phyloP scores from a whole-genome alignment of 345 rosid species.

The Adansonia digitata region DNA sequence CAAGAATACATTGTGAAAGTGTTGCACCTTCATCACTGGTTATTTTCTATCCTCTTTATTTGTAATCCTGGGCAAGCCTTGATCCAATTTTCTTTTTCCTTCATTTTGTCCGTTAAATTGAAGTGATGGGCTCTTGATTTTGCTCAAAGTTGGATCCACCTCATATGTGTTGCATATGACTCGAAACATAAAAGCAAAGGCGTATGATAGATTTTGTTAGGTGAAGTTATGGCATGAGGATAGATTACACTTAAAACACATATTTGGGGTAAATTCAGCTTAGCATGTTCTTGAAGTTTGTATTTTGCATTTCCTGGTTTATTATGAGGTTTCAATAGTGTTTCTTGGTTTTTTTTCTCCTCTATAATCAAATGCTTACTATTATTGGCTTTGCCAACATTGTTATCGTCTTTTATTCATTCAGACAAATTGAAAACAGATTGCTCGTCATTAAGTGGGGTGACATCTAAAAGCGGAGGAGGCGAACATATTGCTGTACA shows the following conservation, averaged over 20 bases:
- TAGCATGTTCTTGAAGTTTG: background rate
- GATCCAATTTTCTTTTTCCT: background rate
- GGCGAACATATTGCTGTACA: slow-evolving; percentile 57
- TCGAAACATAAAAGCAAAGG: background rate
- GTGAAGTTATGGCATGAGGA: background rate
- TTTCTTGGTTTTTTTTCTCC: background rate
- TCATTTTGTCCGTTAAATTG: background rate
- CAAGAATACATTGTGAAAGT: no score
- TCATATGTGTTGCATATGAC: background rate
- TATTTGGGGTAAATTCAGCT: no score
- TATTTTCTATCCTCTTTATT: background rate
- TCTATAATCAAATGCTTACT: background rate
- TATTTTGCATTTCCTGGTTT: background rate
- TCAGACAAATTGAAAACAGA: slow-evolving; percentile 43
- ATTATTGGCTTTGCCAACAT: background rate
- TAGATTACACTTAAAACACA: background rate
- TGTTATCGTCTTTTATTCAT: slow-evolving; percentile 12
- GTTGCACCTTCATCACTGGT: background rate
- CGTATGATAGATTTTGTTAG: background rate
- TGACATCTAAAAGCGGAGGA: slow-evolving; percentile 38
- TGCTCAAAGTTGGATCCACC: background rate
- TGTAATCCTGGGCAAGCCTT: background rate
- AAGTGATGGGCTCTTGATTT: background rate
- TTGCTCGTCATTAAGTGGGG: slow-evolving; percentile 28
- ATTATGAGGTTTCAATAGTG: background rate